Evolutionary conservation across 2,329 filamentous ascomycete genomes (phyloP), one percentile per base, ranked within the genome.

Genomic region (Xylariaceae sp.): DNA sequence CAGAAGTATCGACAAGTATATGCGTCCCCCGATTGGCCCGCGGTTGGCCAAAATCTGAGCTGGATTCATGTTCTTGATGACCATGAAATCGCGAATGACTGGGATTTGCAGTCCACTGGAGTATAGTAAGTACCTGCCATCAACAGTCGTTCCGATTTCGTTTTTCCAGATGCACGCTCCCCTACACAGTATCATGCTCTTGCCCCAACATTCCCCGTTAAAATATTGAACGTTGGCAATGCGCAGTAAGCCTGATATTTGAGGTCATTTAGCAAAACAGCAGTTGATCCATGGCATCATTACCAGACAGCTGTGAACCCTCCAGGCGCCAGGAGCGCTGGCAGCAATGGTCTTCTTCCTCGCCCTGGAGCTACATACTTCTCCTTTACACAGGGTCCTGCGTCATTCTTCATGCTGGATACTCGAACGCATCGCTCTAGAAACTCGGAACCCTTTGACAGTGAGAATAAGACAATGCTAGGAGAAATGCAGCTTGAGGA

Each of bases 61-160:
- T 99, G 94, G 94, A 90, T 97, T 50, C 94, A 99, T 70, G 92
- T 96, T 1, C 83, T 97, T 5, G 94, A 99, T 70, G 94, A 99
- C 72, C 94, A 99, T 69, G 94, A 99, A 72, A 97, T 99, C 62
- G 83, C 84, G 4, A 97, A 99, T 68, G 94, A 97, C 75, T 97
- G 92, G 92, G 86, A 88, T 61, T 80, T 82, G 15, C 94, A 93
- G 71, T 88, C 84, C 11, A 92, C 90, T 0, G 89, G 90, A 4
- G 83, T 96, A 0, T 97, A 93, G 49, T 51, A 35, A 51, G 49
- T 51, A 51, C 13, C 23, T 4, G 5, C 17, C 17, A 5, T 37
- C 48, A 9, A 30, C 9, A 23, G n/a, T 45, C 13, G 42, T 45
- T n/a, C 13, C 5, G 23, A 23, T 49, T 11, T 10, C 4, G 7